A percentile compares a stretch with the other conserved stretches of the same genome.
Conservation (phyloP, 768 basidiomycete genomes). For the Daedalea quercina region DNA sequence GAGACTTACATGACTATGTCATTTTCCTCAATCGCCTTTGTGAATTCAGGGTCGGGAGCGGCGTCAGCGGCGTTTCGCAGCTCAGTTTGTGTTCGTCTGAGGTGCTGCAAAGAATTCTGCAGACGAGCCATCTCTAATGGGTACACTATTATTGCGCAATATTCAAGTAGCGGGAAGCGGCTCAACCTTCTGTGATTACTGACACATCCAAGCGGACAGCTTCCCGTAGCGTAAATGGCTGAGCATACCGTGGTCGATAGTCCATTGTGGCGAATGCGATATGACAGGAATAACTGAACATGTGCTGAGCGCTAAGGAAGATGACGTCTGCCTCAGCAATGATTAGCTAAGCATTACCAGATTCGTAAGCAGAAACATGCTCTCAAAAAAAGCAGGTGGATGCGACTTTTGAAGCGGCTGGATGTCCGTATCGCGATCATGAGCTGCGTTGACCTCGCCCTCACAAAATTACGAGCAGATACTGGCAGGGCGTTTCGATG, state of each 20-base stretch:
- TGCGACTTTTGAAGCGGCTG: too few relatives aligned
- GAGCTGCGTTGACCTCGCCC: too few relatives aligned
- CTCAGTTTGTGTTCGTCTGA: constrained; percentile 55
- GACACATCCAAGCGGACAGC: constrained; percentile 58
- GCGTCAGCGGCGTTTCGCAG: constrained; percentile 40
- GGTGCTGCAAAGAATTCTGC: constrained; percentile 59
- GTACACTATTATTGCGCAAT: not conserved
- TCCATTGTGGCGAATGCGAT: constrained; percentile 38
- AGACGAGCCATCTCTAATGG: constrained; percentile 67
- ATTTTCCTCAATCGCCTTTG: constrained; percentile 64
- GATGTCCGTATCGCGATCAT: too few relatives aligned
- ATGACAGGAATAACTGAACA: not conserved
- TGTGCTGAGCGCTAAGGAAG: not conserved
- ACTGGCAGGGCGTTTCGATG: too few relatives aligned
- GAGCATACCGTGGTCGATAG: constrained; percentile 57
- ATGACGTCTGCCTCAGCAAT: not conserved
- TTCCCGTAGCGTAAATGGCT: constrained; percentile 69
- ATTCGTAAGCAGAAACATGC: too few relatives aligned
- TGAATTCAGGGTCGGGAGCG: constrained; percentile 48
- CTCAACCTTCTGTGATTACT: constrained; percentile 64
- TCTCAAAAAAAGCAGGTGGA: too few relatives aligned
- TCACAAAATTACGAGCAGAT: too few relatives aligned
- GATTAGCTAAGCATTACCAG: not conserved
- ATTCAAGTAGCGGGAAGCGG: not conserved
- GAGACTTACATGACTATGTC: constrained; percentile 55